Base-by-base conservation (phyloP, 2,329 filamentous ascomycete species). In the Alternaria infectoria region DNA sequence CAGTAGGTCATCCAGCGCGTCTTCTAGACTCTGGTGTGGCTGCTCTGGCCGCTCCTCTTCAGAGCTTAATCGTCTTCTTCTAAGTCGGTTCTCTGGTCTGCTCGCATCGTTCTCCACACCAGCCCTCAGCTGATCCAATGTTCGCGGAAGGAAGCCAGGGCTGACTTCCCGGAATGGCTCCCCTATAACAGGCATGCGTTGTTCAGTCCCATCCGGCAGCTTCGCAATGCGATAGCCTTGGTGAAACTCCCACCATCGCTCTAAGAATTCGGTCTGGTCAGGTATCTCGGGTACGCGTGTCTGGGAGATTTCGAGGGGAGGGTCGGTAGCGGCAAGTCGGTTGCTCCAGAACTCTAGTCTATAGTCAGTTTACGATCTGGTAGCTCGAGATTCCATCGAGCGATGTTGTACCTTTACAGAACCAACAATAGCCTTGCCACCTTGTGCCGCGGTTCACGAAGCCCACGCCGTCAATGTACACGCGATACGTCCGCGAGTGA, bases 341-440 rank as follows among this genome's bases (percentile, higher is more conserved):
- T 83, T 82, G 54, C 77, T 79, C 84, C 84, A 86, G 72, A 84
- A 86, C 51, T 83, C 82, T 82, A 59, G 13, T 17, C 12, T 4
- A 6, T 30, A 11, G 70, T 54, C 71, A 65, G 47, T 55, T 46
- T n/a, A 13, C 21, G 10, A 23, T n/a, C 19, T 44, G 8, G n/a
- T 5, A 19, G 9, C 5, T n/a, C n/a, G 12, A 11, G 19, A 2
- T 28, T 4, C 2, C 4, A 10, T 5, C 30, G 25, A 3, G 17
- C n/a, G 2, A 8, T 11, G 8, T 17, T 19, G 10, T 23, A 79
- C 80, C 79, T 73, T 83, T 83, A 65, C 84, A 86, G 66, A 81
- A 84, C 83, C 83, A 85, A 66, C 84, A 86, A 62, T 86, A 86
- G 59, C 81, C 74, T 67, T 85, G 81, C 83, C 83, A 85, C 43